These are phyloP conservation scores for Lycium ferocissimum DNA, from an alignment of 257 asterid genomes.

Conservation along the genomic window DNA sequence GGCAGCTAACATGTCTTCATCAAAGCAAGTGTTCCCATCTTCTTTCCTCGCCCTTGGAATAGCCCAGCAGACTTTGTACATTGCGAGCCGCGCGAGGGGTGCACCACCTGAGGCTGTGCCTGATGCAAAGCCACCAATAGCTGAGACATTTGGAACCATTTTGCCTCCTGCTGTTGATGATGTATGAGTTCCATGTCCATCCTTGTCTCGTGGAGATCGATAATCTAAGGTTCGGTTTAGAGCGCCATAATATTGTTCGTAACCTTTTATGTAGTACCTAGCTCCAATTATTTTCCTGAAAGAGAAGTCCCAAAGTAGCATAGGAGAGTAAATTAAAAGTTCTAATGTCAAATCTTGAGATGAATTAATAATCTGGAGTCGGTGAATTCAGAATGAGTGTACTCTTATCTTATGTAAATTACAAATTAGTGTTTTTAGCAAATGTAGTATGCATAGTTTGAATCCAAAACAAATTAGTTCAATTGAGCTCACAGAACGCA, in stretches of 20 bases:
- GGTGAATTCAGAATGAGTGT: background rate
- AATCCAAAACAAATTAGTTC: background rate
- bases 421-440: no score
- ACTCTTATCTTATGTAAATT: no score
- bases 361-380: background rate
- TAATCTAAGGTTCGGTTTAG: slow-evolving; percentile 65
- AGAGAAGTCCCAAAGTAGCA: background rate
- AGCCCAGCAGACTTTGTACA: slow-evolving; percentile 94
- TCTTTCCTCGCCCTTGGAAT: slow-evolving; percentile 61
- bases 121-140: slow-evolving; percentile 78
- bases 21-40: slow-evolving; percentile 72
- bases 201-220: slow-evolving; percentile 84
- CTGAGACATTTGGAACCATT: slow-evolving; percentile 50
- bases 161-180: slow-evolving; percentile 76
- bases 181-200: slow-evolving; percentile 97
- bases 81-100: slow-evolving; percentile 76
- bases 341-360: background rate
- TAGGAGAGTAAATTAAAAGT: background rate
- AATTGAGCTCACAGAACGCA: background rate
- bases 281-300: slow-evolving; percentile 89
- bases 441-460: no score
- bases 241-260: slow-evolving; percentile 66
- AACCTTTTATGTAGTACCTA: slow-evolving; percentile 79
- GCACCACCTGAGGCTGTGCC: slow-evolving; percentile 95
- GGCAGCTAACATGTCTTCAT: slow-evolving; percentile 87